Percentiles rank a stretch among this genome's conserved stretches.
Conservation (phyloP, 495 filamentous ascomycete genomes). For the Geopyxis carbonaria region DNA sequence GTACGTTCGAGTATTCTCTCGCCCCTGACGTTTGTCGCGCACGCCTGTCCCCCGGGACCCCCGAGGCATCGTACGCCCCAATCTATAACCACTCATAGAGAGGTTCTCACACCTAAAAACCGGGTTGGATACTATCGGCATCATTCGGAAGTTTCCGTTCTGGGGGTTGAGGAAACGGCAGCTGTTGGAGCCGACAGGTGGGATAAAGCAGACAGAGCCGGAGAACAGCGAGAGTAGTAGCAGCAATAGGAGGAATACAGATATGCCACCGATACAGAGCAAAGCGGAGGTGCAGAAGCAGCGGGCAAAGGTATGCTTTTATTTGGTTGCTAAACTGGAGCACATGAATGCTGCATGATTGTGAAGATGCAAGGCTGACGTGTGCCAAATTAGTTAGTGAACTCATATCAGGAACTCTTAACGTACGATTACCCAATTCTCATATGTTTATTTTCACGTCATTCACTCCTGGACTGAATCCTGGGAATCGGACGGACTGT, state of each 20-base stretch:
- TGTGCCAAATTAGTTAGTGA: constrained; percentile 55
- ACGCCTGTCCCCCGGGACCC: no score
- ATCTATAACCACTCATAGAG: no score
- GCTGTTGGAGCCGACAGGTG: neutral
- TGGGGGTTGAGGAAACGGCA: constrained; percentile 3
- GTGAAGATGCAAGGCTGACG: constrained; percentile 4
- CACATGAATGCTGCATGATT: constrained; percentile 13
- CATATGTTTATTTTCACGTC: constrained; percentile 7
- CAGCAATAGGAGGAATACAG: constrained; percentile 6
- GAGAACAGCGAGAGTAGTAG: neutral
- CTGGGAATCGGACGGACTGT: constrained; percentile 1
- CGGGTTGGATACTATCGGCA: constrained; percentile 3
- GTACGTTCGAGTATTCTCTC: no score
- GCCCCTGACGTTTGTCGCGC: no score
- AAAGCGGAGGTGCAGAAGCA: constrained; percentile 82
- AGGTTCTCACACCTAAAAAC: no score
- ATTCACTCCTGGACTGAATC: neutral
- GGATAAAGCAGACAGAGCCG: neutral
- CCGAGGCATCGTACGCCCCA: no score
- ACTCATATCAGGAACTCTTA: constrained; percentile 88
- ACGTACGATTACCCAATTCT: constrained; percentile 43
- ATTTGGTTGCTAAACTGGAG: neutral
- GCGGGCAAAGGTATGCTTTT: constrained; percentile 64
- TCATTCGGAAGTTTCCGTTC: neutral
- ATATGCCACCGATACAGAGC: constrained; percentile 34